Percentiles rank a stretch among this genome's conserved stretches.
Evolutionary conservation across 2,329 filamentous ascomycete species (phyloP).

Genomic region (Monilinia vaccinii-corymbosi): DNA sequence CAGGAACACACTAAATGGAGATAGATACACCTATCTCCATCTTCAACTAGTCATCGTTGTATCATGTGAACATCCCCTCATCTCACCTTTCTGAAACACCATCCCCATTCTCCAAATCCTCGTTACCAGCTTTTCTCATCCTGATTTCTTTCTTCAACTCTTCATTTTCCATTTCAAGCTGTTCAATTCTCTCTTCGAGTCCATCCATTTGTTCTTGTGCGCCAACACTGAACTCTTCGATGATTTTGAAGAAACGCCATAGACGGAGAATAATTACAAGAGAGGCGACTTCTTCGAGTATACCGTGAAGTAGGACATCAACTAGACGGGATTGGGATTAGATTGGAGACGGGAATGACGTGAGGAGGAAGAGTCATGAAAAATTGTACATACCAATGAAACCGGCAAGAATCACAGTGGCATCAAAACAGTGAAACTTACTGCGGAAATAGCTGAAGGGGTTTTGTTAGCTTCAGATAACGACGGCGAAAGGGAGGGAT

Average conservation of each 20-base stretch:
- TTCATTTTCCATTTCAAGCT: slow-evolving; percentile 40
- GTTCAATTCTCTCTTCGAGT: slow-evolving; percentile 42
- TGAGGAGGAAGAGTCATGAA: not conserved
- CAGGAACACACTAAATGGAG: not conserved
- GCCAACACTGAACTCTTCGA: slow-evolving; percentile 57
- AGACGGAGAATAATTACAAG: slow-evolving; percentile 58
- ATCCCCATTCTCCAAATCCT: slow-evolving; percentile 8
- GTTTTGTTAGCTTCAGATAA: not conserved
- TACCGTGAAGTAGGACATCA: slow-evolving; percentile 50
- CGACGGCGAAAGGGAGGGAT: no score
- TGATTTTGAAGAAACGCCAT: slow-evolving; percentile 62
- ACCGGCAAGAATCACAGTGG: slow-evolving; percentile 49
- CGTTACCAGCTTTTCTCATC: slow-evolving; percentile 16
- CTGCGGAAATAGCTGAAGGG: slow-evolving; percentile 43
- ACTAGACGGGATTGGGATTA: slow-evolving; percentile 44
- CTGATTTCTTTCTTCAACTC: slow-evolving; percentile 39
- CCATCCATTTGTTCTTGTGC: slow-evolving; percentile 54
- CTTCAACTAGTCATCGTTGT: not conserved
- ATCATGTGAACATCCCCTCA: not conserved
- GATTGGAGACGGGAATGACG: not conserved
- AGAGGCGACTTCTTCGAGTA: slow-evolving; percentile 54
- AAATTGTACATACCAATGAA: slow-evolving; percentile 36
- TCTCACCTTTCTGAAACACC: not conserved
- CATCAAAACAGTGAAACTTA: slow-evolving; percentile 57
- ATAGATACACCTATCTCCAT: not conserved